Conservation (phyloP, 2,329 filamentous ascomycete genomes). For the Geosmithia flava region DNA sequence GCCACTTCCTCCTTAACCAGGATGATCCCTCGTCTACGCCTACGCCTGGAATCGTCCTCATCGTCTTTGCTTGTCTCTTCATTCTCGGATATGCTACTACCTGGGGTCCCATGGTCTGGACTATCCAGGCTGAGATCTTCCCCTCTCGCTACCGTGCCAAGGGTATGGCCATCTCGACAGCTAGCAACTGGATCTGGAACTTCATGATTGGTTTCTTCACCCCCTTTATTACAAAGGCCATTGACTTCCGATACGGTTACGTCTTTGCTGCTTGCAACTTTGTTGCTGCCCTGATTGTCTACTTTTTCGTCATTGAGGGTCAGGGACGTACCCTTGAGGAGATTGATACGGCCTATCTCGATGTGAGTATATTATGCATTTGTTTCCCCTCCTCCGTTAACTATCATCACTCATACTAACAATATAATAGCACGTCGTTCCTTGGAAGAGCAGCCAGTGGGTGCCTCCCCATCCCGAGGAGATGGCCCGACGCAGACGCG, state of each 20-base stretch:
- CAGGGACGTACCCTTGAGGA: slow-evolving; percentile 66
- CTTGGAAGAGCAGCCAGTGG: slow-evolving; percentile 50
- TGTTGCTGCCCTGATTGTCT: slow-evolving; percentile 51
- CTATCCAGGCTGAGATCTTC: slow-evolving; percentile 53
- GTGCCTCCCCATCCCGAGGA: slow-evolving; percentile 27
- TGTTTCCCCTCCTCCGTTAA: background rate
- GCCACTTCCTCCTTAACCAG: slow-evolving; percentile 32
- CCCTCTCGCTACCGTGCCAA: slow-evolving; percentile 48
- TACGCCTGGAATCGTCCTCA: slow-evolving; percentile 44
- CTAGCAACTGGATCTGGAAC: slow-evolving; percentile 59
- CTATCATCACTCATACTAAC: background rate
- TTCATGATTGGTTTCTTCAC: slow-evolving; percentile 70
- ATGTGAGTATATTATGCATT: slow-evolving; percentile 16
- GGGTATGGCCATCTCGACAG: slow-evolving; percentile 49
- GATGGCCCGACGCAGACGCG: slow-evolving; percentile 25
- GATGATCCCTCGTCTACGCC: slow-evolving; percentile 18
- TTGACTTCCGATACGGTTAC: slow-evolving; percentile 63
- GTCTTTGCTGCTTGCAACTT: slow-evolving; percentile 65
- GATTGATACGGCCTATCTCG: slow-evolving; percentile 67
- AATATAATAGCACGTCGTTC: slow-evolving; percentile 33
- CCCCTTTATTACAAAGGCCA: slow-evolving; percentile 61
- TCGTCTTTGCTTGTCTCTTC: slow-evolving; percentile 51
- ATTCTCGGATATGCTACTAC: slow-evolving; percentile 55
- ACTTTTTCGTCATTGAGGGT: slow-evolving; percentile 67
- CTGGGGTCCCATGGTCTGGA: slow-evolving; percentile 55